Evolutionary conservation across 176 grass and related monocot genomes (phyloP), one percentile per base, ranked within the genome.

Genomic region (Oryza coarctata): DNA sequence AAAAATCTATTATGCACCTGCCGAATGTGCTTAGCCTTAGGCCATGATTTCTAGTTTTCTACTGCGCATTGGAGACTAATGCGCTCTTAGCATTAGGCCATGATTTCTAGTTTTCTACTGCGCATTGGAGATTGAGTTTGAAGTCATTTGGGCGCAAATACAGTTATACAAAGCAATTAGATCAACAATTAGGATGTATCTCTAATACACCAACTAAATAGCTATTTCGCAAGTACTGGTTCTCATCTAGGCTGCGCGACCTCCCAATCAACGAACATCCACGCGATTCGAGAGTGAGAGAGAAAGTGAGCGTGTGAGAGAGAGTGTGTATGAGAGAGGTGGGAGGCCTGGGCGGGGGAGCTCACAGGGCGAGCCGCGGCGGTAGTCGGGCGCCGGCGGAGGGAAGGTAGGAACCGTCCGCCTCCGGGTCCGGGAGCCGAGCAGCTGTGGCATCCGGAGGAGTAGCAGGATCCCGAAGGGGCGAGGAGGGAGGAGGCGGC

Each of bases 401-500:
- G 55, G 55, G 22, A 9, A 4, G 20, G 52, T 9, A 22, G 52
- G 52, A n/a, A 6, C 20, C 17, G 20, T n/a, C 52, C 52, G 55
- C 55, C 55, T 60, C 22, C 22, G 22, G 55, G 55, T 25, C 7
- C 22, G 22, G 55, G 55, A 23, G 2, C 22, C 55, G 8, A 60
- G 55, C 55, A 60, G 22, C 55, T 23, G 22, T n/a, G 55, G 55
- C 55, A 60, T n/a, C 55, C 22, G 55, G 55, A 22, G 55, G 55
- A 60, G 55, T 60, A 60, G 55, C 55, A 23, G 55, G 55, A 60
- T 60, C 55, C 55, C 55, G 55, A n/a, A 2, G 55, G 63, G 36
- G 76, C 31, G 70, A 26, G 30, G 76, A 80, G 44, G 44, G 25
- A 36, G 32, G 43, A 35, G 78, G 78, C 52, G 0, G 65, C 57